A percentile compares a stretch with the other conserved stretches of the same genome.
Conservation (phyloP, 2,329 filamentous ascomycete species). For the Aureobasidium namibiae region DNA sequence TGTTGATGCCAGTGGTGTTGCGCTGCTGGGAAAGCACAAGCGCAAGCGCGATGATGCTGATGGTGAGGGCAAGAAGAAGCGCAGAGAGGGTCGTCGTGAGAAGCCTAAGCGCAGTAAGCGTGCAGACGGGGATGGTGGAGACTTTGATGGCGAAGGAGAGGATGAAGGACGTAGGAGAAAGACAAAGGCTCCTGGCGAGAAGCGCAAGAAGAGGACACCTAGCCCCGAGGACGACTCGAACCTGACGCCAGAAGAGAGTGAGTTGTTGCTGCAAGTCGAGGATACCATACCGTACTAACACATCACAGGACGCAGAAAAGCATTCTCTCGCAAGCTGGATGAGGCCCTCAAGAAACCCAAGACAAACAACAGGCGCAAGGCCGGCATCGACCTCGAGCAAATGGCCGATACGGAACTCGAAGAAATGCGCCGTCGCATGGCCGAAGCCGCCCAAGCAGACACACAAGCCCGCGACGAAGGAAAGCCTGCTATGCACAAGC, state of each 20-base stretch:
- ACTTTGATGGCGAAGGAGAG: constrained; percentile 45
- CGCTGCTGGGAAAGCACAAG: constrained; percentile 54
- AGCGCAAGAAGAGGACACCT: constrained; percentile 27
- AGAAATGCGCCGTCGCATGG: constrained; percentile 81
- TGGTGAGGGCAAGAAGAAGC: constrained; percentile 63
- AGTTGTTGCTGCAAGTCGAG: constrained; percentile 25
- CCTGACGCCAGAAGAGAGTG: constrained; percentile 75
- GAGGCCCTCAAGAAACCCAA: constrained; percentile 79
- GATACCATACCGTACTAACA: constrained; percentile 15
- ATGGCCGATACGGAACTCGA: constrained; percentile 86
- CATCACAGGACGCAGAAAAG: constrained; percentile 57
- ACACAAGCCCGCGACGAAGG: constrained; percentile 71
- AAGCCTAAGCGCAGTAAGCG: constrained; percentile 49
- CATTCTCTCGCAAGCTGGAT: constrained; percentile 80
- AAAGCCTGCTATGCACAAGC: constrained; percentile 81
- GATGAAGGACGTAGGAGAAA: constrained; percentile 46
- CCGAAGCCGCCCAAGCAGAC: constrained; percentile 78
- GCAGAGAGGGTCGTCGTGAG: constrained; percentile 46
- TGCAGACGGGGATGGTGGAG: constrained; percentile 43
- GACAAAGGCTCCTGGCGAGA: constrained; percentile 35
- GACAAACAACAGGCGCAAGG: constrained; percentile 64
- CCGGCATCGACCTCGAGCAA: constrained; percentile 86
- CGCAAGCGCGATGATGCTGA: constrained; percentile 55
- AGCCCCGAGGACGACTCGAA: constrained; percentile 67
- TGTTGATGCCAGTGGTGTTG: constrained; percentile 55